Evolutionary conservation across 2,329 filamentous ascomycete genomes (phyloP), one percentile per base, ranked within the genome.

Genomic region (Chrysoporthe deuterocubensis): DNA sequence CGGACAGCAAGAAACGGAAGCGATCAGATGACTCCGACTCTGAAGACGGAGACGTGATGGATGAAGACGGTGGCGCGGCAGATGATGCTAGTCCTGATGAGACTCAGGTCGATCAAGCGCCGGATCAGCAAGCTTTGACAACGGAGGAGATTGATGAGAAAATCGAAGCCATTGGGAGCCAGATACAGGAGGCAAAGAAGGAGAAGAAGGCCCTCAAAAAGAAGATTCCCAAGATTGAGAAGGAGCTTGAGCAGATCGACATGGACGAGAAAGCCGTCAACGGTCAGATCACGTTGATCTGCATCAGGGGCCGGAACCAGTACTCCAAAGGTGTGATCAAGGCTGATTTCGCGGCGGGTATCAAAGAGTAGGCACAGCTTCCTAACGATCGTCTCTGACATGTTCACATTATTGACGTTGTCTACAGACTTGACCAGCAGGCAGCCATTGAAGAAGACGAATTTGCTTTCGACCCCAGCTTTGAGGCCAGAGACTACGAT

Each of bases 401-500:
- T 52, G 32, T 37, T 18, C 7, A 26, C 11, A 26, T n/a, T 26
- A 46, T 48, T 43, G 13, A 62, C 16, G 4, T 9, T 18, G 40
- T 42, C 3, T 16, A 1, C 42, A 79, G 78, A 69, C 79, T 90
- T 0, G 87, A 90, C 67, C 81, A 87, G 70, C 87, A 89, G 68
- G 75, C 73, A 32, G 76, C 76, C 0, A 78, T 80, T 3, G 84
- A 87, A 69, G 80, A 86, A 70, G 82, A 89, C 57, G 85, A 85
- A 26, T 81, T 80, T 0, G 80, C 80, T 9, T 89, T 88, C 71
- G 78, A 89, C 70, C 85, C 85, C 0, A 81, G 85, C 1, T 73
- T 82, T n/a, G 83, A 88, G 7, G 57, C 80, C 2, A 81, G 87
- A 11, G 83, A 90, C 71, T 91, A 91, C 64, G 81, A 86, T 0